These are phyloP conservation scores for Talaromyces borbonicus DNA, from an alignment of 495 filamentous ascomycete species.

Conservation along the genomic window DNA sequence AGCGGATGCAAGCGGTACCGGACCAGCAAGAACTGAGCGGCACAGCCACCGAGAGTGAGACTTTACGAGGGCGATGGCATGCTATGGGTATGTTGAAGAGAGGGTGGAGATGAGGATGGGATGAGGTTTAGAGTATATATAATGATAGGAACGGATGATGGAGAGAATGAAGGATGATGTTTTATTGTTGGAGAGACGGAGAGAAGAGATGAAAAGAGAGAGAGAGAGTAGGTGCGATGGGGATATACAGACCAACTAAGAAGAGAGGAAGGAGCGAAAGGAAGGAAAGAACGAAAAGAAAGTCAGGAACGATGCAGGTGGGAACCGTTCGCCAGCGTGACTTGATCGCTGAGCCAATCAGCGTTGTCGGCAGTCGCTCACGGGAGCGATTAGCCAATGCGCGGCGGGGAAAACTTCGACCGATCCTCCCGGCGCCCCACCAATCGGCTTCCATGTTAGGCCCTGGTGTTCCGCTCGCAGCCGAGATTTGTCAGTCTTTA, in stretches of 20 bases:
- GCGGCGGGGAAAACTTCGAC: background rate
- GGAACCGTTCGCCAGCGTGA: background rate
- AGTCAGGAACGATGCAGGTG: slow-evolving; percentile 4
- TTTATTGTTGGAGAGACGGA: no score
- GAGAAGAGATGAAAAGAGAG: background rate
- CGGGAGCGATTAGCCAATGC: no score
- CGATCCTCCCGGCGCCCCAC: background rate
- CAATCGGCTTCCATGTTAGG: background rate
- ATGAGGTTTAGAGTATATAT: background rate
- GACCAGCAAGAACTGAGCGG: slow-evolving; percentile 9
- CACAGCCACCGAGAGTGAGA: slow-evolving; percentile 17
- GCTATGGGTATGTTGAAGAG: no score
- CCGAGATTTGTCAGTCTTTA: background rate
- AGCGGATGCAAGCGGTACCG: background rate
- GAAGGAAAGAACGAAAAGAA: background rate
- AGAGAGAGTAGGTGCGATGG: background rate
- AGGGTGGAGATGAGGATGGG: background rate
- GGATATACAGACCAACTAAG: background rate
- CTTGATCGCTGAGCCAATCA: background rate
- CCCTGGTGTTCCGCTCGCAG: slow-evolving; percentile 1
- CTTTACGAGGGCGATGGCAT: background rate
- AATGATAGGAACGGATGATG: background rate
- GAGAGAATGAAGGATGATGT: background rate
- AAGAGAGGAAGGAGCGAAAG: slow-evolving; percentile 7
- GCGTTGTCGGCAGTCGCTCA: background rate